These are phyloP conservation scores for Datisca glomerata DNA, from an alignment of 306 rosid species.

Conservation along the genomic window DNA sequence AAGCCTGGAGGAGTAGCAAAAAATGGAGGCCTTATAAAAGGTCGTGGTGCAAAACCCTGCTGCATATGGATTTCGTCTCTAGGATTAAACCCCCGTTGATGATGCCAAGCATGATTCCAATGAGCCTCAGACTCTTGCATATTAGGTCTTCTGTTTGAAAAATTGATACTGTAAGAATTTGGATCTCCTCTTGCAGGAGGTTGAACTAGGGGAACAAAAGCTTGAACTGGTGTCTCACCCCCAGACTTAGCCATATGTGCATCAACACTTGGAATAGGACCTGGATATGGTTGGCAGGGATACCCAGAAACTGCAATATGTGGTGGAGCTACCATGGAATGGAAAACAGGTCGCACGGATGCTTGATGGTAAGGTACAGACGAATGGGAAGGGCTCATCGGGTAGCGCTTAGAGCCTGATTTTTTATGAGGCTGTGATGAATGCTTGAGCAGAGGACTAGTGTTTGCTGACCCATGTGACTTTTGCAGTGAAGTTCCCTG, in stretches of 20 bases:
- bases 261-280: conserved; percentile 51
- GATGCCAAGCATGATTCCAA: conserved; percentile 65
- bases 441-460: conserved; percentile 32
- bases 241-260: conserved; percentile 44
- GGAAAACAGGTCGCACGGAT: conserved; percentile 35
- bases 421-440: conserved; percentile 53
- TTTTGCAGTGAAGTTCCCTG: conserved; percentile 42
- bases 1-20: conserved; percentile 61
- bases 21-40: conserved; percentile 54
- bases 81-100: conserved; percentile 49
- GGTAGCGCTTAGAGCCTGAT: conserved; percentile 47
- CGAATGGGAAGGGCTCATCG: conserved; percentile 38
- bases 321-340: conserved; percentile 53
- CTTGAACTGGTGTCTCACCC: conserved; percentile 40
- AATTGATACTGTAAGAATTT: conserved; percentile 34
- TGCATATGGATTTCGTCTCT: conserved; percentile 54
- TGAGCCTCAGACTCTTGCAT: conserved; percentile 54
- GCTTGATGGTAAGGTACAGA: conserved; percentile 58
- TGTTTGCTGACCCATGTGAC: conserved; percentile 49
- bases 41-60: conserved; percentile 65
- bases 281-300: conserved; percentile 48
- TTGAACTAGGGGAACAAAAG: conserved; percentile 45
- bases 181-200: conserved; percentile 52
- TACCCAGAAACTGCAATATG: conserved; percentile 58
- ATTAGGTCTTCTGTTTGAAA: conserved; percentile 51